Conservation (phyloP, 75 land plant species). For the Sequoia sempervirens region DNA sequence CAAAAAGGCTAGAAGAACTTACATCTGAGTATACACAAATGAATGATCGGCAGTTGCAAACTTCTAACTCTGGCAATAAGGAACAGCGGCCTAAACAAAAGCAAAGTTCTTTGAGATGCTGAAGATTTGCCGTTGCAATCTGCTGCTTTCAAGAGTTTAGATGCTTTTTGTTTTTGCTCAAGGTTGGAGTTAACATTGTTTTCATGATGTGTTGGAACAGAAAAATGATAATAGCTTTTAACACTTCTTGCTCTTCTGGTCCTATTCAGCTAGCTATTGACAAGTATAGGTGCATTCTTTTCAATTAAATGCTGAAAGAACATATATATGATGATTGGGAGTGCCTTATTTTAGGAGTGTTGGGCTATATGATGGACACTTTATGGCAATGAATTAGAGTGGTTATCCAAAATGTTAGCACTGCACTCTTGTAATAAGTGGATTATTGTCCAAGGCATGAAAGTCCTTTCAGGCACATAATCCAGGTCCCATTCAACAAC, state of each 20-base stretch:
- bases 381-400: neutral
- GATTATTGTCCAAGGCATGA: neutral
- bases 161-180: neutral
- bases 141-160: neutral
- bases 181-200: neutral
- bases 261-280: neutral
- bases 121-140: neutral
- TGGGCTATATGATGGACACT: neutral
- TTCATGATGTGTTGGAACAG: neutral
- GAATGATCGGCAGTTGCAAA: conserved; percentile 2
- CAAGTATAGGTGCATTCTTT: neutral
- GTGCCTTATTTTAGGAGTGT: neutral
- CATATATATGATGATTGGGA: neutral
- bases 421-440: neutral
- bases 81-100: neutral
- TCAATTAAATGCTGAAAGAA: neutral
- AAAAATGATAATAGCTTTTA: neutral
- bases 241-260: neutral
- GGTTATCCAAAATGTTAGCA: neutral
- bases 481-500: neutral
- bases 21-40: neutral
- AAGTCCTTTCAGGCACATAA: neutral
- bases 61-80: neutral
- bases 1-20: conserved; percentile 8
- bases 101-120: neutral